Base-by-base conservation (phyloP, 192 early-diverging fungal species). In the Spizellomyces punctatus region DNA sequence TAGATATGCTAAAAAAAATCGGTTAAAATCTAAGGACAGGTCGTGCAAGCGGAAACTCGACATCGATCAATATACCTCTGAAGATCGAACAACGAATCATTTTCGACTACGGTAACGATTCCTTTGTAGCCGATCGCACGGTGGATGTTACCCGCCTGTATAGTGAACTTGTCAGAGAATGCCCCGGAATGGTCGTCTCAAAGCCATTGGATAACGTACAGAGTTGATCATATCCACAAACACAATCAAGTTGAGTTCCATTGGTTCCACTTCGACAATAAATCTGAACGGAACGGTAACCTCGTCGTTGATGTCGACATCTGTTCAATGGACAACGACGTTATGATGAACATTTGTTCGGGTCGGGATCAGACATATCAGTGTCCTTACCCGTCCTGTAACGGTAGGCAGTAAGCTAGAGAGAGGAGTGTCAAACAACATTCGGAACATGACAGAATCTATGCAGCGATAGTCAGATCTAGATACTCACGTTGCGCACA, bases 71-170 rank as follows among this genome's bases (percentile, higher is more conserved):
- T 1, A 78, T 67, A 87, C 86, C 84, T 76, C 75, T 87, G 83
- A 49, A 84, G 50, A 75, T 87, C 86, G 70, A 87, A 82, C 52
- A 83, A 72, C n/a, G 86, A 84, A 22, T 82, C 80, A 45, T 79
- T 82, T 9, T 85, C 83, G 66, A 66, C 64, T 21, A 87, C 62
- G 46, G 73, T 76, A 10, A 87, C 76, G 19, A 76, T 75, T 50
- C 77, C 78, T 46, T 77, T 77, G 69, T 79, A 85, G n/a, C 69
- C 86, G 73, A 85, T 69, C 17, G 75, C 76, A 62, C 76, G 76
- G 49, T 62, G 58, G 8, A 64, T 17, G 5, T 71, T 76, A 8
- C 66, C 69, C 60, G 82, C 56, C 70, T 81, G 47, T 16, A 66
- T 19, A 14, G 17, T 54, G 6, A 16, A 61, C 6, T 19, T 5